Evolutionary conservation across 345 rosid species (phyloP).

Genomic region (Nasturtium officinale): DNA sequence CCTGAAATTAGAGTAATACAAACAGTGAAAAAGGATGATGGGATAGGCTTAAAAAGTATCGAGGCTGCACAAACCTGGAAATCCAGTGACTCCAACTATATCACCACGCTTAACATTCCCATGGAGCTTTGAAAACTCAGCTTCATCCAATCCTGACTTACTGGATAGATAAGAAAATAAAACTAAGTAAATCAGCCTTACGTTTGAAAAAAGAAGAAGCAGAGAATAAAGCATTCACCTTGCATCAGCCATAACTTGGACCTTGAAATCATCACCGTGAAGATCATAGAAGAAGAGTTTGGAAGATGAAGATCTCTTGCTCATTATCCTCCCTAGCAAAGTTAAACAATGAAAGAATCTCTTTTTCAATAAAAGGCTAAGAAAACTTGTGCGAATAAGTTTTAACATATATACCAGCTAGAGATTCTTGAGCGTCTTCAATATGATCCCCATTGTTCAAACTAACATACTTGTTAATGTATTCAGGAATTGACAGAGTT

Average conservation of each 20-base stretch:
- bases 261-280: constrained; percentile 71
- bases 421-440: constrained; percentile 59
- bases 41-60: no score
- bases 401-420: constrained; percentile 61
- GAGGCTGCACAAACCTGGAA: constrained; percentile 69
- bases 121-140: constrained; percentile 72
- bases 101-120: constrained; percentile 84
- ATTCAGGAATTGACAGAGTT: constrained; percentile 63
- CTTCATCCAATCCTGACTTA: constrained; percentile 78
- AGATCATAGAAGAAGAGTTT: constrained; percentile 92
- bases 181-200: not conserved
- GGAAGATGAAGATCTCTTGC: constrained; percentile 81
- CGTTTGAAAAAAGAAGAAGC: not conserved
- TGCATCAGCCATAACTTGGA: constrained; percentile 96
- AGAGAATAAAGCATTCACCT: constrained; percentile 51
- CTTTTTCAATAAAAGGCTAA: not conserved
- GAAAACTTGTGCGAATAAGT: not conserved
- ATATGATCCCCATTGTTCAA: constrained; percentile 73
- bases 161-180: constrained; percentile 44
- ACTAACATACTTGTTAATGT: constrained; percentile 57
- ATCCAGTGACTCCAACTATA: constrained; percentile 87
- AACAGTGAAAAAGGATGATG: not conserved
- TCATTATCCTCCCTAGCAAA: constrained; percentile 83
- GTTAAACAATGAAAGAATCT: constrained; percentile 1
- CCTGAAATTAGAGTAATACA: constrained; percentile 47